Evolutionary conservation across 2,329 filamentous ascomycete genomes (phyloP), one percentile per base, ranked within the genome.

Genomic region (Dactylonectria estremocensis): DNA sequence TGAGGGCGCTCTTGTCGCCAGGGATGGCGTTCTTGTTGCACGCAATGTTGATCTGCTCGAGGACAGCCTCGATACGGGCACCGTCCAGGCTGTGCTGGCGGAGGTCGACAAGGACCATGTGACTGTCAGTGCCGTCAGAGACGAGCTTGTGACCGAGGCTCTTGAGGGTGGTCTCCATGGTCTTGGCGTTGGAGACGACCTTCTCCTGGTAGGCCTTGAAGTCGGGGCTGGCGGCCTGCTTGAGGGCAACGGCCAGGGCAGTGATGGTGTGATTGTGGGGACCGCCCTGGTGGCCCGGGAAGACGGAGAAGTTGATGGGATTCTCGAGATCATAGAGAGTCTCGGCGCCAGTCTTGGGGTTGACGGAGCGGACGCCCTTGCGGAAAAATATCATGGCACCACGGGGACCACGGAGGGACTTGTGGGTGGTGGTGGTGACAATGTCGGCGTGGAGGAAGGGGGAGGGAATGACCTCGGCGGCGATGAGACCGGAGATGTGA

Each of bases 351-450:
- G 93, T 91, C 89, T 98, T 98, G 83, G 93, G 86, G 80, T 98
- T 94, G 61, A 92, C 92, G 78, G 92, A 94, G 79, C 95, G 93
- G 69, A 98, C 92, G 71, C 96, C 96, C 88, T 97, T 98, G 84
- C 96, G 94, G 91, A 95, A 99, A 90, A 99, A 99, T 86, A 99
- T 99, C 96, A 99, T 99, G 81, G 96, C 96, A 79, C 96, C 96
- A 82, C 96, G 94, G 67, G 96, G 96, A 67, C 96, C 96, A 84
- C 96, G 95, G 76, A 99, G 93, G 63, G 95, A 98, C 90, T 99
- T 99, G 91, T 99, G 96, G 53, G 96, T 99, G 70, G 96, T 99
- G 71, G 96, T 99, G 71, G 96, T 99, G 76, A 99, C 96, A 65
- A 99, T 92, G 80, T 99, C 96, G 74, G 96, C 95, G 82, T 97